A percentile compares a stretch with the other conserved stretches of the same genome.
Evolutionary conservation across 495 filamentous ascomycete genomes (phyloP).

Genomic region (Lepraria neglecta): DNA sequence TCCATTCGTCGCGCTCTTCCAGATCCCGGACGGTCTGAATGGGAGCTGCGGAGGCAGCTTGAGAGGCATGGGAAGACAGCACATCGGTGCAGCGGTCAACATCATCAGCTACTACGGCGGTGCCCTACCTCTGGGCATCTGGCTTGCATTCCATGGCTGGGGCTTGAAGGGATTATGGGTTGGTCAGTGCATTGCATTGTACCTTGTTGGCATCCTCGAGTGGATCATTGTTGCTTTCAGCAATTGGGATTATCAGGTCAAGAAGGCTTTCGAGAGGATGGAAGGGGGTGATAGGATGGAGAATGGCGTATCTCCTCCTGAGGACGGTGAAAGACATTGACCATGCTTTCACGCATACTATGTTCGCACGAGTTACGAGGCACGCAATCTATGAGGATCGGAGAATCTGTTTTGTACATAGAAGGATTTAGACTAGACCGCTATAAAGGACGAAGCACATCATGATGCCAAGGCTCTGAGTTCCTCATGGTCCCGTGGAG

Average conservation of each 20-base stretch:
- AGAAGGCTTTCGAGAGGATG: conserved; percentile 70
- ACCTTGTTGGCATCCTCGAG: conserved; percentile 71
- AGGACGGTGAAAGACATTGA: not conserved
- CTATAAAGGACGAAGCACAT: not conserved
- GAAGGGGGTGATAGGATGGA: conserved; percentile 47
- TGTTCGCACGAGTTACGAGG: not conserved
- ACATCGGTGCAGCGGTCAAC: conserved; percentile 84
- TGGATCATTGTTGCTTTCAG: conserved; percentile 76
- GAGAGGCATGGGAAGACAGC: conserved; percentile 81
- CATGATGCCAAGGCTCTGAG: no score
- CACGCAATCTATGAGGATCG: not conserved
- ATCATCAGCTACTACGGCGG: conserved; percentile 83
- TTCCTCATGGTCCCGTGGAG: no score
- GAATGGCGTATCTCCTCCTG: conserved; percentile 1
- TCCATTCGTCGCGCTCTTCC: conserved; percentile 87
- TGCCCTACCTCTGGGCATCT: conserved; percentile 77
- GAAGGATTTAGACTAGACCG: not conserved
- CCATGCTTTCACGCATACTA: not conserved
- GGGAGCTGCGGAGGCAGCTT: conserved; percentile 78
- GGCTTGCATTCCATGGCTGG: conserved; percentile 84
- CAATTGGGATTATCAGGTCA: conserved; percentile 72
- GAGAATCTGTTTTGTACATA: not conserved
- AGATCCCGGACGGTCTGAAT: conserved; percentile 86
- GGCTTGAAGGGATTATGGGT: conserved; percentile 79
- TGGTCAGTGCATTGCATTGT: conserved; percentile 84